Evolutionary conservation across 106 monocot species (phyloP).

Genomic region (Apostasia shenzhenica): DNA sequence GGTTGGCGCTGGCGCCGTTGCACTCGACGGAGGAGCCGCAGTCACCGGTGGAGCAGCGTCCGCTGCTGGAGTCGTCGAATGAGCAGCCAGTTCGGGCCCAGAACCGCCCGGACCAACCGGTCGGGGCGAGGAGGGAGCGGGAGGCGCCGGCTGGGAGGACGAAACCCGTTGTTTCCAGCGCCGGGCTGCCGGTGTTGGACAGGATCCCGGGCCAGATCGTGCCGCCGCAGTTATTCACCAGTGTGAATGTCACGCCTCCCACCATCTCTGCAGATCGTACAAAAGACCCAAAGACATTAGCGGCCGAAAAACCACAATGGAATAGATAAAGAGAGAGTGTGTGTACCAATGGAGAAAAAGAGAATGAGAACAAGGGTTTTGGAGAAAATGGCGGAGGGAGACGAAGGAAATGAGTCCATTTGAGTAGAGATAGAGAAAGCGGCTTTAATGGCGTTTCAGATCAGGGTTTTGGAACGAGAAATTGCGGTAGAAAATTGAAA

Average conservation of each 20-base stretch:
- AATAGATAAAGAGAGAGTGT: not conserved
- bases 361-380: not conserved
- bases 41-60: constrained; percentile 64
- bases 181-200: not conserved
- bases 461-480: not conserved
- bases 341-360: not conserved
- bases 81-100: constrained; percentile 67
- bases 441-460: not conserved
- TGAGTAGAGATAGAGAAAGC: not conserved
- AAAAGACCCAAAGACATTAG: not conserved
- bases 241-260: not conserved
- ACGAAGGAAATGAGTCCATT: not conserved
- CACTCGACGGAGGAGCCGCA: constrained; percentile 57
- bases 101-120: constrained; percentile 71
- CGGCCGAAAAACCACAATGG: not conserved
- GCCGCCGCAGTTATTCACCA: constrained; percentile 6
- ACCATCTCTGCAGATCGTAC: not conserved
- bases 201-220: constrained; percentile 1
- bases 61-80: constrained; percentile 30
- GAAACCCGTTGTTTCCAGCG: not conserved
- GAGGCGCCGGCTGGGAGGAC: not conserved
- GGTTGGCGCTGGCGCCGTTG: constrained; percentile 52
- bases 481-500: too few species aligned
- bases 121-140: constrained; percentile 1
- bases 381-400: not conserved